Conservation (phyloP, 164 flowering plant genomes). For the Magnolia sinica region DNA sequence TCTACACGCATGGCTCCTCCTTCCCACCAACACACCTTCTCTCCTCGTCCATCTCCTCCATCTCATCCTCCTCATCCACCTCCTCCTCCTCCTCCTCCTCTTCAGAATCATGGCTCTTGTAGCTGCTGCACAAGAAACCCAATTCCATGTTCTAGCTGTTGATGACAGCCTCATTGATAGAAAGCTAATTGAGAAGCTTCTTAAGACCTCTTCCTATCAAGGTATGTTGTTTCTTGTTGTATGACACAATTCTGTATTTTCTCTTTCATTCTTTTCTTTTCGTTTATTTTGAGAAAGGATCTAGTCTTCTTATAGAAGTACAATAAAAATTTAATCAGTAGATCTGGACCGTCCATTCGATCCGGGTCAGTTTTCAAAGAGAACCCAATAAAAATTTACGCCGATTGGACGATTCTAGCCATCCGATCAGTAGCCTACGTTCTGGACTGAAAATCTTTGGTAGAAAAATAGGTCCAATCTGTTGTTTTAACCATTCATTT, state of each 20-base stretch:
- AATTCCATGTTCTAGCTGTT: conserved; percentile 75
- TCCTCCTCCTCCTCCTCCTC: not conserved
- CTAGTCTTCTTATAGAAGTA: too few species aligned
- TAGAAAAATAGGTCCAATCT: too few species aligned
- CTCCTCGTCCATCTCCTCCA: not conserved
- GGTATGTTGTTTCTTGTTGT: conserved; percentile 18
- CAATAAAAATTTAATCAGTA: too few species aligned
- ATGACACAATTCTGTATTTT: not conserved
- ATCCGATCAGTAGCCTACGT: not conserved
- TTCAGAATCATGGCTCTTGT: not conserved
- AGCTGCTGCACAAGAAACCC: conserved; percentile 38
- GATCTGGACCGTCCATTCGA: not conserved
- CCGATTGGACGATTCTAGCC: not conserved
- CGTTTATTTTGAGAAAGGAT: too few species aligned
- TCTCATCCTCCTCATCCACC: not conserved
- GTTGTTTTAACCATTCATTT: too few species aligned
- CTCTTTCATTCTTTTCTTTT: too few species aligned
- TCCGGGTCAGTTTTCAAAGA: not conserved
- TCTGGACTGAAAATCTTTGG: too few species aligned
- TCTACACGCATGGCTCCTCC: conserved; percentile 24
- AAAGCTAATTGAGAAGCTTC: conserved; percentile 66
- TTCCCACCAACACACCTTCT: not conserved
- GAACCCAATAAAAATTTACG: not conserved
- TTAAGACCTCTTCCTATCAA: conserved; percentile 56
- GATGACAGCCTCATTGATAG: conserved; percentile 76